Evolutionary conservation across 2,329 filamentous ascomycete genomes (phyloP).

Genomic region (Colletotrichum sp.): DNA sequence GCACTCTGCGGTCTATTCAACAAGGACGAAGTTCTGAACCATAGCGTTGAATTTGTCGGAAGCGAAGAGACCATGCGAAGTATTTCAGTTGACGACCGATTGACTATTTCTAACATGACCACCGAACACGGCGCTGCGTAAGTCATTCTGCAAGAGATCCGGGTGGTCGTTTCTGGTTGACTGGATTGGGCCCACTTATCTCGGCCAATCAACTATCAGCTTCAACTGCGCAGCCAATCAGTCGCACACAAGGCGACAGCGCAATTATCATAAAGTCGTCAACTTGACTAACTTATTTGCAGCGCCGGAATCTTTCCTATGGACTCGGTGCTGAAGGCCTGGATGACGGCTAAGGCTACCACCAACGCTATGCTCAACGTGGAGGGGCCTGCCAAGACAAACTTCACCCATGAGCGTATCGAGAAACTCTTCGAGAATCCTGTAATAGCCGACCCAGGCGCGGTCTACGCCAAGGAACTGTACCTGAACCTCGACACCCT

Average conservation of each 20-base stretch:
- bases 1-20: conserved; percentile 87
- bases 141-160: neutral
- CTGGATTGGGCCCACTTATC: neutral
- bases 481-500: conserved; percentile 84
- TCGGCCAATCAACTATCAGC: neutral
- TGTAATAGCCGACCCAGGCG: conserved; percentile 74
- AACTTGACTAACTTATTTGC: neutral
- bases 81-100: conserved; percentile 73
- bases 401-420: conserved; percentile 75
- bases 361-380: conserved; percentile 65
- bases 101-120: conserved; percentile 82
- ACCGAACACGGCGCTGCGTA: conserved; percentile 78
- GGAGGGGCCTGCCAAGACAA: conserved; percentile 52
- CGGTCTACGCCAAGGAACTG: conserved; percentile 82
- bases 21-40: conserved; percentile 88
- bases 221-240: neutral
- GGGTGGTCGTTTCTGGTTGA: neutral
- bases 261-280: rapidly evolving
- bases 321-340: conserved; percentile 72
- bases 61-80: conserved; percentile 77
- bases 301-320: conserved; percentile 75
- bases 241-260: rapidly evolving
- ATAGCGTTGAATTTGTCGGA: conserved; percentile 87
- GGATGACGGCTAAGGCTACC: conserved; percentile 81
- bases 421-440: conserved; percentile 74